These are phyloP conservation scores for Acacia confusa DNA, from an alignment of 306 rosid species.

Conservation along the genomic window DNA sequence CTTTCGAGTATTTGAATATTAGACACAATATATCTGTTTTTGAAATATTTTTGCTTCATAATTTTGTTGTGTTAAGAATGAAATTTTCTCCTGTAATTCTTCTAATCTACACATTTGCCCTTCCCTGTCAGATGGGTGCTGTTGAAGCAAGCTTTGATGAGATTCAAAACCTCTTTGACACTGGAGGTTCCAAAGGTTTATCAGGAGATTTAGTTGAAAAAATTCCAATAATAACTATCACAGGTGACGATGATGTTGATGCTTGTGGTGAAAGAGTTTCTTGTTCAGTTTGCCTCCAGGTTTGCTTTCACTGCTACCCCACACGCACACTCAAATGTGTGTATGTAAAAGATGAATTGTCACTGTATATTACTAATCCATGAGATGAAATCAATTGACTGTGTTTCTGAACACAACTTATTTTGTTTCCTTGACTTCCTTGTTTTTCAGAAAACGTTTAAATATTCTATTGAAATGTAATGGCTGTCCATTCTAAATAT, in stretches of 20 bases:
- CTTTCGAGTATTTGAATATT: neutral
- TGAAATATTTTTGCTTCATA: neutral
- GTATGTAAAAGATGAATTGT: neutral
- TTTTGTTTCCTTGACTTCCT: neutral
- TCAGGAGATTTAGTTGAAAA: constrained; percentile 83
- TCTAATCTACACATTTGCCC: constrained; percentile 28
- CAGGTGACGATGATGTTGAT: constrained; percentile 61
- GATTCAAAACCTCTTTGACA: constrained; percentile 84
- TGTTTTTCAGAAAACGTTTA: neutral
- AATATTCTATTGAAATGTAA: neutral
- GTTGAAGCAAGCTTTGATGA: constrained; percentile 86
- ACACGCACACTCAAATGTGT: neutral
- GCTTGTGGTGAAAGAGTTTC: constrained; percentile 81
- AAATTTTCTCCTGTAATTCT: constrained; percentile 19
- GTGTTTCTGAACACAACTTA: neutral
- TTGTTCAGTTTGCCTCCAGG: constrained; percentile 99
- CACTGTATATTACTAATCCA: neutral
- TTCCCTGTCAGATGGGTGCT: constrained; percentile 80
- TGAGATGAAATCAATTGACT: neutral
- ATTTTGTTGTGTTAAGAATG: neutral
- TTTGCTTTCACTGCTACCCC: constrained; percentile 16
- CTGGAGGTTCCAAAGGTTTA: constrained; percentile 76
- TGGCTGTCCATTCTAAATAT: neutral
- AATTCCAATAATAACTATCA: constrained; percentile 75
- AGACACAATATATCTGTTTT: neutral